phyloP scores from a whole-genome alignment of 2,329 filamentous ascomycete genomes.

The Chaetomiaceae sp. region DNA sequence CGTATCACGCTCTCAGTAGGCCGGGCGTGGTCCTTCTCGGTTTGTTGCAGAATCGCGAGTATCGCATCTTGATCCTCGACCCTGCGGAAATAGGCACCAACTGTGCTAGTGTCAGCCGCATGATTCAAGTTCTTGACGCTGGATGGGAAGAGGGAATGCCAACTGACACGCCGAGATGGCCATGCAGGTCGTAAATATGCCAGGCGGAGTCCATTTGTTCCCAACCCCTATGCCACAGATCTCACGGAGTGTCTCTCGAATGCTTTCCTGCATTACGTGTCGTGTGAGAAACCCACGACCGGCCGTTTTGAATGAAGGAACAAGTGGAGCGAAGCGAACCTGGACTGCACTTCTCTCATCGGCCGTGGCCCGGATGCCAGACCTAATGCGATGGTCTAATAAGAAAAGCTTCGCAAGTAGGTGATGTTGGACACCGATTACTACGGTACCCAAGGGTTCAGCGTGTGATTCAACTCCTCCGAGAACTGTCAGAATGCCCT shows the following conservation, averaged over 20 bases:
- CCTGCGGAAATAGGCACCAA: slow-evolving; percentile 4
- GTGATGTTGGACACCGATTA: slow-evolving; percentile 55
- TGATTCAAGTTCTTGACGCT: no score
- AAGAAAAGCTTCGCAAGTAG: slow-evolving; percentile 53
- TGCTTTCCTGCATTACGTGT: slow-evolving; percentile 32
- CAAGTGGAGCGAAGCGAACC: neutral
- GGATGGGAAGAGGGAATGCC: no score
- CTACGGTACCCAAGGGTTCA: slow-evolving; percentile 25
- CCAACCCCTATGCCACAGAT: slow-evolving; percentile 54
- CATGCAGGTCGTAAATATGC: slow-evolving; percentile 51
- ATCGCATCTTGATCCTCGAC: slow-evolving; percentile 7
- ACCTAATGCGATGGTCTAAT: slow-evolving; percentile 47
- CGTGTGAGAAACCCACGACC: neutral
- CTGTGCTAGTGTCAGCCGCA: neutral
- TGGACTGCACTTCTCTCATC: slow-evolving; percentile 17
- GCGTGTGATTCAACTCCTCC: neutral
- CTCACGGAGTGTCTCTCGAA: slow-evolving; percentile 42
- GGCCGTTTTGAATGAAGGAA: neutral
- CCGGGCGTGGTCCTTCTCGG: slow-evolving; percentile 7
- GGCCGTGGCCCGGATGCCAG: slow-evolving; percentile 20
- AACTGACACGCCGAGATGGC: slow-evolving; percentile 47
- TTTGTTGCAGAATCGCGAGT: slow-evolving; percentile 6
- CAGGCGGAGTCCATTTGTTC: slow-evolving; percentile 50
- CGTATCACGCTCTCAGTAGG: slow-evolving; percentile 3
- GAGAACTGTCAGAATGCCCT: neutral